Evolutionary conservation across 371 early-diverging fungal genomes (phyloP), one percentile per base, ranked within the genome.

Genomic region (Mortierella sp.): DNA sequence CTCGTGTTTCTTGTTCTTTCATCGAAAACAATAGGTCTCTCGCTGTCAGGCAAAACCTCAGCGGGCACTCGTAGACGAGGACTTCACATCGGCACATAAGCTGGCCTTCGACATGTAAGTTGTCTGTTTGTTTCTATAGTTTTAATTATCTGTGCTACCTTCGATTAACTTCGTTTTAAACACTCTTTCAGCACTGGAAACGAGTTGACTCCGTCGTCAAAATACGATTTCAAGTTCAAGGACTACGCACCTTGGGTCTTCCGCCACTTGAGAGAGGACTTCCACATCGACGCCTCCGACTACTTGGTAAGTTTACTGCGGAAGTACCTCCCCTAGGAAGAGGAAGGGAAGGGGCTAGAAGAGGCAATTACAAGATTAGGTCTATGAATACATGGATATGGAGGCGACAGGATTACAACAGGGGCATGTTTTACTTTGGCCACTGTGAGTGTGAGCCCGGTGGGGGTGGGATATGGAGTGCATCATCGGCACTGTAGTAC

Each of bases 201-300:
- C 72, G 97, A 97, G 79, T 79, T 96, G 76, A 95, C 95, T n/a
- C 94, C 98, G 12, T 91, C 92, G 5, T 92, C 94, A 21, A 91
- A 91, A 60, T 97, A 97, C 80, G 97, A 98, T 64, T 98, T 97
- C 81, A 97, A 98, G 79, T 98, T 98, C 76, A 98, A 97, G 78
- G 99, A 99, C 79, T 98, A 98, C 79, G 94, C 97, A 6, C 98
- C 97, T 6, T 95, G 95, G 95, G 96, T 96, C n/a, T 98, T 98
- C 72, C 89, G 97, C 43, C 80, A 87, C 59, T 84, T 97, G 49
- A 83, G 99, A 32, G 92, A 95, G 55, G 85, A 86, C n/a, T 97
- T 96, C 78, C 86, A 89, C 46, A 90, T 99, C 28, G 94, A 95
- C 70, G 87, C 97, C 17, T 92, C 93, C n/a, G 97, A 99, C 56